Evolutionary conservation across 1,284 basidiomycete species (phyloP).

Genomic region (Sparassis latifolia): DNA sequence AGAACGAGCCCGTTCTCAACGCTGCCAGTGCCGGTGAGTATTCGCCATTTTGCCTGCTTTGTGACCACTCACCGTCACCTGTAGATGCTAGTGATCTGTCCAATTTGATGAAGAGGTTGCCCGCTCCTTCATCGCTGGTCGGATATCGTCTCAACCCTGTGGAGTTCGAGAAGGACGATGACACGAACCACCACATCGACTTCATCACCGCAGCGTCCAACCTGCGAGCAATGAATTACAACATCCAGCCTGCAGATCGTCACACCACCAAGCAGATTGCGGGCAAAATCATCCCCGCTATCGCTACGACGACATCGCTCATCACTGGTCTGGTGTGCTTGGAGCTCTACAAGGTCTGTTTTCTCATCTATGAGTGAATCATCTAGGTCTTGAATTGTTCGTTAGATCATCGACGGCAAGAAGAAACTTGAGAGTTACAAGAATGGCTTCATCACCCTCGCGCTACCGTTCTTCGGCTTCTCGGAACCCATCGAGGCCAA

Average conservation of each 20-base stretch:
- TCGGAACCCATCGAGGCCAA: conserved; percentile 94
- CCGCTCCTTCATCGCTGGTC: conserved; percentile 84
- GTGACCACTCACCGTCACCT: neutral
- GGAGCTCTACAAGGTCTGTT: conserved; percentile 88
- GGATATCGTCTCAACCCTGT: conserved; percentile 94
- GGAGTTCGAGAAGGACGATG: conserved; percentile 99
- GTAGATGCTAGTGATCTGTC: conserved; percentile 49
- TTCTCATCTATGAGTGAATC: neutral
- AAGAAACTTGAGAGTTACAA: conserved; percentile 92
- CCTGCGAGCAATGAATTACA: conserved; percentile 94
- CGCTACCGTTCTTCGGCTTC: conserved; percentile 98
- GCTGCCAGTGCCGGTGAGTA: conserved; percentile 27
- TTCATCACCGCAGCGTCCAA: conserved; percentile 99
- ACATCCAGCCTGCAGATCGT: conserved; percentile 81
- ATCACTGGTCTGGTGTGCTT: conserved; percentile 94
- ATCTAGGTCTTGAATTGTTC: conserved; percentile 2
- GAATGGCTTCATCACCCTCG: conserved; percentile 98
- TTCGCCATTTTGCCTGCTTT: too few relatives aligned
- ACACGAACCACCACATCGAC: conserved; percentile 97
- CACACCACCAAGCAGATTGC: conserved; percentile 99
- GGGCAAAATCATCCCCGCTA: conserved; percentile 99
- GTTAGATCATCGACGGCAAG: conserved; percentile 91
- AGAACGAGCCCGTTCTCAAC: conserved; percentile 78
- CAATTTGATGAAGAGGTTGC: conserved; percentile 62
- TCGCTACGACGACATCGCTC: conserved; percentile 95